Evolutionary conservation across 179 eudicot genomes (phyloP).

Genomic region (Beta lomatogona): DNA sequence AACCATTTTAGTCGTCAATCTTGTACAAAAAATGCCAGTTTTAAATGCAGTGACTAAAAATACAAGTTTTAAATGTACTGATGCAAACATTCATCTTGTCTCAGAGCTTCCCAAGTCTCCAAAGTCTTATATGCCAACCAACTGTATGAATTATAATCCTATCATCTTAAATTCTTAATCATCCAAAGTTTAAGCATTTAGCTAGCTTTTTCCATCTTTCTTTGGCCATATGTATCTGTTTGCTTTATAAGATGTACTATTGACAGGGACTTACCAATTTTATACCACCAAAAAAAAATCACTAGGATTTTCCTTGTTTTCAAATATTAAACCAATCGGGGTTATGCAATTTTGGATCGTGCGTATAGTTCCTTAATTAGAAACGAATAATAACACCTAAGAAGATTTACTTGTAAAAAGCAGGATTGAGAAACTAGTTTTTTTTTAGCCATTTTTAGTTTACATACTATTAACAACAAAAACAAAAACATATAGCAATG

Average conservation of each 20-base stretch:
- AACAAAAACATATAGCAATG: too few species aligned
- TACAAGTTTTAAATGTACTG: conserved; percentile 18
- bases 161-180: background rate
- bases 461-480: too few species aligned
- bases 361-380: background rate
- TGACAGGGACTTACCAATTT: conserved; percentile 1
- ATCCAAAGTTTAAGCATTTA: conserved; percentile 6
- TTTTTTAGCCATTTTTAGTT: too few species aligned
- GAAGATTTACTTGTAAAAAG: too few species aligned
- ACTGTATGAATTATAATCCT: background rate
- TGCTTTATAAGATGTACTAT: background rate
- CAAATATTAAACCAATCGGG: background rate
- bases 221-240: background rate
- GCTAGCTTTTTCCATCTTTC: conserved; percentile 1
- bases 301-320: background rate
- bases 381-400: too few species aligned
- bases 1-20: conserved; percentile 11
- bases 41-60: background rate
- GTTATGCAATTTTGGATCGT: background rate
- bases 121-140: conserved; percentile 19
- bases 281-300: background rate
- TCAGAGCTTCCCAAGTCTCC: background rate
- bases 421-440: too few species aligned
- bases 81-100: conserved; percentile 14
- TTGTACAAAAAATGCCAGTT: background rate